phyloP scores from a whole-genome alignment of 2,329 filamentous ascomycete genomes.

The Neoscytalidium dimidiatum region DNA sequence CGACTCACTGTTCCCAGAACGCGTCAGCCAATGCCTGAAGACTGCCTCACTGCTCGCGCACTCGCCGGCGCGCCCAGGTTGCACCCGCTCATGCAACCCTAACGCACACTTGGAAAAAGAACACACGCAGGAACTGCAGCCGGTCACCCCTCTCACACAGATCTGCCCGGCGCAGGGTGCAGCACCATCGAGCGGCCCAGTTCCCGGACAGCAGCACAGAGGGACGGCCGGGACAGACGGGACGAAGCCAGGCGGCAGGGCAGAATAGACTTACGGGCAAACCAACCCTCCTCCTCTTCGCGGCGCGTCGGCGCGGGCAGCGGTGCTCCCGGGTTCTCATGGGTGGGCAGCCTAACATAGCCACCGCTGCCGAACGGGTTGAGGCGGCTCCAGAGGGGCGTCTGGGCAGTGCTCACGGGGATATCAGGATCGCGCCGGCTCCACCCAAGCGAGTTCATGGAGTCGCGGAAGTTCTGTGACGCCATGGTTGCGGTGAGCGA shows the following conservation, averaged over 20 bases:
- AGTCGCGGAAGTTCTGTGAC: constrained; percentile 86
- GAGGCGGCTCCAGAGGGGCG: constrained; percentile 76
- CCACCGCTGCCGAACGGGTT: constrained; percentile 87
- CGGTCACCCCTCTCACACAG: constrained; percentile 33
- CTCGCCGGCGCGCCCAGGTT: constrained; percentile 20
- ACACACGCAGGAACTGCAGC: constrained; percentile 46
- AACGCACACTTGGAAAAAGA: constrained; percentile 35
- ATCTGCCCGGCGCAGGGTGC: constrained; percentile 26
- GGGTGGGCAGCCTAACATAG: constrained; percentile 87
- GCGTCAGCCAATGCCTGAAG: constrained; percentile 9
- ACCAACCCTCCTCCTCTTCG: constrained; percentile 94
- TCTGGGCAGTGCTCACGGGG: constrained; percentile 71
- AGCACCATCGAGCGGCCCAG: background rate
- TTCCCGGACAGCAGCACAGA: background rate
- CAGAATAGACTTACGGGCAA: constrained; percentile 75
- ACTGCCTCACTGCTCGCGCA: background rate
- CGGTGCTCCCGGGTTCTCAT: constrained; percentile 79
- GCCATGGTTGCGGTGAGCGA: constrained; percentile 62
- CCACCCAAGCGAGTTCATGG: constrained; percentile 94
- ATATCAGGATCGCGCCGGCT: constrained; percentile 78
- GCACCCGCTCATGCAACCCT: constrained; percentile 37
- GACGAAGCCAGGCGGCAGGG: constrained; percentile 15
- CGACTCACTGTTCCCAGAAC: constrained; percentile 70
- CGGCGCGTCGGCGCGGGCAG: constrained; percentile 80
- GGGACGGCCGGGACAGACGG: constrained; percentile 4